Evolutionary conservation across 2,329 filamentous ascomycete species (phyloP), one percentile per base, ranked within the genome.

Genomic region (Cucurbitaria berberidis): DNA sequence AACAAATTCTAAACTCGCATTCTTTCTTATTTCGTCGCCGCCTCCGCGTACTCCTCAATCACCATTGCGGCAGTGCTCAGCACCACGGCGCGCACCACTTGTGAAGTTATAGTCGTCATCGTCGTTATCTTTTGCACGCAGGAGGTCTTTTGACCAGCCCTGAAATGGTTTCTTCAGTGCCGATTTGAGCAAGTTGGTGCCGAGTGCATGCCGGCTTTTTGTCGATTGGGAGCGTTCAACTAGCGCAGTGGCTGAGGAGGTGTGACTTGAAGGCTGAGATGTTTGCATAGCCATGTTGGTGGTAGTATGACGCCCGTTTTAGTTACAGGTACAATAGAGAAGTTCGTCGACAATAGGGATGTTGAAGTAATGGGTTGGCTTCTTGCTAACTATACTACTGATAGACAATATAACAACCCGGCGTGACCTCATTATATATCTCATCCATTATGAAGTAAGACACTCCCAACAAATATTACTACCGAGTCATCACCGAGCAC

Each of bases 61-160:
- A n/a, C 48, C 34, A 6, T 52, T 35, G 29, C 45, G 52, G 30
- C 57, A 54, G 11, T 53, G 36, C 18, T 54, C 30, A 24, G 62
- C 51, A 24, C 62, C 64, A 13, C 64, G 62, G 16, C 57, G 55
- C 47, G 55, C 55, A 24, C 64, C 63, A 18, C 61, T 64, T 11
- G 67, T 50, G 36, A 75, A 75, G 50, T 74, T 75, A 57, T 75
- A 75, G 38, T 74, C 69, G 45, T 75, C 73, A 19, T 74, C 72
- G 24, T 68, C 55, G 26, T 65, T 60, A 27, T 73, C 64, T 49
- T 67, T 61, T 16, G 73, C 72, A 38, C 63, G 64, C 4, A 74
- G 57, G 3, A 73, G 63, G 10, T 72, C 69, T 51, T 62, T 70
- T 16, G 62, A 66, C 71, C 71, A 73, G 4, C 70, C 71, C 43